Conservation (phyloP, 2,329 filamentous ascomycete species). For the Nemania sp. region DNA sequence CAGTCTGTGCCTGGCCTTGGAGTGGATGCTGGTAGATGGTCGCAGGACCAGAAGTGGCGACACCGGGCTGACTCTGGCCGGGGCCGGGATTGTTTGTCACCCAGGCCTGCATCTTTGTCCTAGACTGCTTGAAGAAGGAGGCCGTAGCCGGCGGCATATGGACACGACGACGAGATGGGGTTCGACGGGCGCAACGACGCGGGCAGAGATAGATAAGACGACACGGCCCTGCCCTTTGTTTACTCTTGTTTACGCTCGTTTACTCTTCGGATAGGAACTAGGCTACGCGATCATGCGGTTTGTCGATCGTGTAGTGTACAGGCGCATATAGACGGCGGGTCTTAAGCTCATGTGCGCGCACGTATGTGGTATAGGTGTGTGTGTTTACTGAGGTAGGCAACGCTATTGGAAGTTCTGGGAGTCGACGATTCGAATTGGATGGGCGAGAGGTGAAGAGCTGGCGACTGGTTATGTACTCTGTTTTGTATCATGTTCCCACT, state of each 20-base stretch:
- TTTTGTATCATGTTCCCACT: constrained; percentile 40
- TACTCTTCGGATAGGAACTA: constrained; percentile 13
- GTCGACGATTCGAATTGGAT: constrained; percentile 29
- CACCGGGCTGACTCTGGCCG: constrained; percentile 32
- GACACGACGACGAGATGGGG: constrained; percentile 14
- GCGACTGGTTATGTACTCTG: constrained; percentile 28
- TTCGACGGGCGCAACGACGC: constrained; percentile 21
- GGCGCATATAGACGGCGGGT: constrained; percentile 16
- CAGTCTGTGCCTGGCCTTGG: constrained; percentile 8
- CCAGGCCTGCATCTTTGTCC: constrained; percentile 43
- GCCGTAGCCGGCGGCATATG: constrained; percentile 39
- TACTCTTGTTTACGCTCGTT: constrained; percentile 21
- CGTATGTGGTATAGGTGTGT: not conserved
- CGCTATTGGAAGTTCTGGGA: constrained; percentile 18
- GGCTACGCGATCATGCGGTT: constrained; percentile 17
- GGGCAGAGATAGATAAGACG: constrained; percentile 26
- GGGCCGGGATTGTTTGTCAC: constrained; percentile 38
- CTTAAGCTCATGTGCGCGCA: not conserved
- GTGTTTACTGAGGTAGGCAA: no score
- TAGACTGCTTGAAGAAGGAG: constrained; percentile 40
- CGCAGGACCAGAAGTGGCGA: constrained; percentile 35
- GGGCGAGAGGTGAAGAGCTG: constrained; percentile 29
- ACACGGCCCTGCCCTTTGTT: constrained; percentile 25
- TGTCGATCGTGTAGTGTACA: not conserved
- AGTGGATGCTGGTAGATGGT: constrained; percentile 25